Percentiles rank a stretch among this genome's conserved stretches.
Conservation (phyloP, 176 grass and related monocot genomes). For the Triticum aestivum region DNA sequence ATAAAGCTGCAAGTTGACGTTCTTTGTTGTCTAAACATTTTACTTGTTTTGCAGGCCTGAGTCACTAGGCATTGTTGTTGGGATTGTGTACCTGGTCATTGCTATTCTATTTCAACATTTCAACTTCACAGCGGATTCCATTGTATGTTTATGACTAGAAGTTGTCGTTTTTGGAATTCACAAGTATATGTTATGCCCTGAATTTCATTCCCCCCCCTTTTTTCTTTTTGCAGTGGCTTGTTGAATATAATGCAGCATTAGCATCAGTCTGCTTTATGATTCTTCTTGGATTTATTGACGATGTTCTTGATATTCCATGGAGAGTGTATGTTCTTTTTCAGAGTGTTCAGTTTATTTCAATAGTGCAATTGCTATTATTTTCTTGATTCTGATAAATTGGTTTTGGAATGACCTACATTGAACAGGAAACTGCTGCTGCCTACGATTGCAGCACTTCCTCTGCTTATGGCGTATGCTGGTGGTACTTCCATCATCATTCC, state of each 20-base stretch:
- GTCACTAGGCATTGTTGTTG: conserved; percentile 87
- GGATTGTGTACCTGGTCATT: conserved; percentile 90
- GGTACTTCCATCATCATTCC: conserved; percentile 92
- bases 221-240: conserved; percentile 80
- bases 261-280: conserved; percentile 99
- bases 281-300: conserved; percentile 98
- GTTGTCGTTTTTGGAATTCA: not conserved
- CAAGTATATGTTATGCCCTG: conserved; percentile 8
- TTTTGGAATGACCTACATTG: conserved; percentile 26
- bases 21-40: conserved; percentile 21
- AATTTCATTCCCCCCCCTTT: conserved; percentile 11
- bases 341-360: conserved; percentile 1
- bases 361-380: not conserved
- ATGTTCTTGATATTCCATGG: conserved; percentile 99
- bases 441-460: conserved; percentile 82
- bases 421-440: conserved; percentile 88
- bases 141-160: conserved; percentile 47
- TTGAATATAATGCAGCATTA: conserved; percentile 96
- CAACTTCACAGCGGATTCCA: conserved; percentile 80
- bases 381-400: conserved; percentile 8
- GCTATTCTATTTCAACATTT: conserved; percentile 95
- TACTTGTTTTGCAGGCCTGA: conserved; percentile 71
- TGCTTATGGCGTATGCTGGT: conserved; percentile 99
- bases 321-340: conserved; percentile 81
- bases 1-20: not conserved